A percentile compares a stretch with the other conserved stretches of the same genome.
Evolutionary conservation across 78 protist genomes (phyloP).

Genomic region (Acrasis kona): DNA sequence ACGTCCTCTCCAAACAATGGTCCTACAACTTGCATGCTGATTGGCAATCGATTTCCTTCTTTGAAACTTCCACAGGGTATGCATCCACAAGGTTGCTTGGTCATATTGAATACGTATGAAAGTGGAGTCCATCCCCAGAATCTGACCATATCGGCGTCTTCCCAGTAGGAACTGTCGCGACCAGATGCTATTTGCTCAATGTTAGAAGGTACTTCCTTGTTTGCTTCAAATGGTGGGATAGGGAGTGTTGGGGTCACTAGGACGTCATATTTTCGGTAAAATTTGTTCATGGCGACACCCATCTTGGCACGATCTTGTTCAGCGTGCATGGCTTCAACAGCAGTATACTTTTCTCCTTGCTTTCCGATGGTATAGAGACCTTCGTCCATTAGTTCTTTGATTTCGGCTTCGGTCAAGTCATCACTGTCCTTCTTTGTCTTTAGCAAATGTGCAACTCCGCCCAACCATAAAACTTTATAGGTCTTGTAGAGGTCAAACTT

Average conservation of each 20-base stretch:
- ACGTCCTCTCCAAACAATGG: neutral
- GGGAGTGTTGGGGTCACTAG: neutral
- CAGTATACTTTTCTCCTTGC: neutral
- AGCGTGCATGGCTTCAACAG: neutral
- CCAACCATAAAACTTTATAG: too few species aligned
- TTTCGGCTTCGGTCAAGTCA: too few species aligned
- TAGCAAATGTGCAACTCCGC: too few species aligned
- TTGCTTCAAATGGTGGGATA: neutral
- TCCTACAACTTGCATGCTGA: neutral
- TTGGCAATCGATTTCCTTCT: neutral
- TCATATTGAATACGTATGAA: neutral
- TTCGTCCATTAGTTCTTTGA: too few species aligned
- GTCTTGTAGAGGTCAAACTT: too few species aligned
- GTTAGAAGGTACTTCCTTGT: too few species aligned
- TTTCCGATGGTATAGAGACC: neutral
- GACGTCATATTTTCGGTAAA: neutral
- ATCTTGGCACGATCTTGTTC: neutral
- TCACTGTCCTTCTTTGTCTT: too few species aligned
- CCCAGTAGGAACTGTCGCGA: neutral
- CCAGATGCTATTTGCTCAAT: too few species aligned
- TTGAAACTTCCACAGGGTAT: neutral
- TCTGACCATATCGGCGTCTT: neutral
- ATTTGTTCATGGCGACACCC: neutral
- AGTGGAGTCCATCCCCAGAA: neutral
- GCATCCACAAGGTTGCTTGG: neutral